Evolutionary conservation across 2,329 filamentous ascomycete genomes (phyloP), one percentile per base, ranked within the genome.

Genomic region (Xylaria arbuscula): DNA sequence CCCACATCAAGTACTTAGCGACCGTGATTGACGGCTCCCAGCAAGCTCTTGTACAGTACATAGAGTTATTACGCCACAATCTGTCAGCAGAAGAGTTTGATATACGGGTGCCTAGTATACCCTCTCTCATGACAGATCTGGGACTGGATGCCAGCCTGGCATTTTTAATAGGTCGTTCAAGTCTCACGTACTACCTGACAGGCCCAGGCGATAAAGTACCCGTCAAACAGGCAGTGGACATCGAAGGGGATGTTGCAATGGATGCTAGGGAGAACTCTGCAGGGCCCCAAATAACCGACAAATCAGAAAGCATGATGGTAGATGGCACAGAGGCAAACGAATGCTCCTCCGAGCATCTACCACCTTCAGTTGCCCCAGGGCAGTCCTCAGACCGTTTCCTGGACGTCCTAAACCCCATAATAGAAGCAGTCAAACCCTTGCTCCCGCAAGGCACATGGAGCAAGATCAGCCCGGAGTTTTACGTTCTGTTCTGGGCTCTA

Each of bases 21-120:
- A 93, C 93, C 60, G 90, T 97, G 72, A 88, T 97, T 61, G 96
- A 99, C 77, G 94, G 97, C 78, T 91, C 97, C 22, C 93, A 97
- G 73, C 89, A 92, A 68, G 91, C 94, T 9, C 86, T 98, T 28
- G 87, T 89, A 28, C 94, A 98, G 76, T 99, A 97, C 76, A 85
- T 98, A 19, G 96, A 98, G 75, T 87, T 98, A 7, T 86, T 99
- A 38, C 92, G 92, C 77, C 92, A 89, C 77, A 97, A 94, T 75
- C 81, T 98, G 36, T 86, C 90, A 0, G 84, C 89, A 0, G 88
- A 91, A 45, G 89, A 94, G 22, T 98, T 98, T 69, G 92, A 97
- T 75, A 82, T 84, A 1, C 86, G 92, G 19, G 90, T 98, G 6
- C 96, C 96, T 0, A 87, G 89, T 36, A 87, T 97, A 50, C 83